Conservation (phyloP, 768 basidiomycete genomes). For the Clavaria fumosa region DNA sequence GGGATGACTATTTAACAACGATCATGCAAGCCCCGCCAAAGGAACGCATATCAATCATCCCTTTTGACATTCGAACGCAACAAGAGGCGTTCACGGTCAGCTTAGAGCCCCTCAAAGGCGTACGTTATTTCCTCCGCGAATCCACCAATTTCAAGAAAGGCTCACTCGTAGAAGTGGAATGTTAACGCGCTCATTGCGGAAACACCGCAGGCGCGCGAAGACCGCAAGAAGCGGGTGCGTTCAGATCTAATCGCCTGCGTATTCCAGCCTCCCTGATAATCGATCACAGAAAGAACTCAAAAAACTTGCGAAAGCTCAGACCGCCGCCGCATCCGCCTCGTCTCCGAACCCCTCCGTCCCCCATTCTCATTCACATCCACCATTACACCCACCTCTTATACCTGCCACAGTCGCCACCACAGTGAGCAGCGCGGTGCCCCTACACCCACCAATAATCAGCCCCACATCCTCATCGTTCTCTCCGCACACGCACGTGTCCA, state of each 20-base stretch:
- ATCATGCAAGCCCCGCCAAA: slow-evolving; percentile 60
- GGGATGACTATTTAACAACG: slow-evolving; percentile 53
- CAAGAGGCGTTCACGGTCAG: slow-evolving; percentile 61
- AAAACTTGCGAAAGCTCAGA: slow-evolving; percentile 41
- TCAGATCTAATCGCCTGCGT: slow-evolving; percentile 3
- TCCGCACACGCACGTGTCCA: slow-evolving; percentile 8
- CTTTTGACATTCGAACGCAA: slow-evolving; percentile 52
- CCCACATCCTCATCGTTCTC: too few species aligned
- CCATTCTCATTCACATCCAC: slow-evolving; percentile 12
- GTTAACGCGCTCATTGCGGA: slow-evolving; percentile 41
- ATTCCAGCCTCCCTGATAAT: slow-evolving; percentile 1
- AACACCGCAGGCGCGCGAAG: slow-evolving; percentile 61
- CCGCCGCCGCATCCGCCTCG: slow-evolving; percentile 11
- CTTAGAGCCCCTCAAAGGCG: slow-evolving; percentile 58
- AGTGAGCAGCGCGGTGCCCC: slow-evolving; percentile 7
- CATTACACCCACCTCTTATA: slow-evolving; percentile 8
- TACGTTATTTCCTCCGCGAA: slow-evolving; percentile 22
- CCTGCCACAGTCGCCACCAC: slow-evolving; percentile 11
- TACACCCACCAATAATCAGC: too few species aligned
- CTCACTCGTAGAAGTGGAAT: slow-evolving; percentile 44
- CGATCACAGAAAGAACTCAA: slow-evolving; percentile 53
- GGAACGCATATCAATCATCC: slow-evolving; percentile 44
- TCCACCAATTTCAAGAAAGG: slow-evolving; percentile 7
- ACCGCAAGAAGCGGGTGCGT: slow-evolving; percentile 63
- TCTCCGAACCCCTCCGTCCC: slow-evolving; percentile 13